These are phyloP conservation scores for Chimonanthus praecox DNA, from an alignment of 164 flowering plant genomes.

Conservation along the genomic window DNA sequence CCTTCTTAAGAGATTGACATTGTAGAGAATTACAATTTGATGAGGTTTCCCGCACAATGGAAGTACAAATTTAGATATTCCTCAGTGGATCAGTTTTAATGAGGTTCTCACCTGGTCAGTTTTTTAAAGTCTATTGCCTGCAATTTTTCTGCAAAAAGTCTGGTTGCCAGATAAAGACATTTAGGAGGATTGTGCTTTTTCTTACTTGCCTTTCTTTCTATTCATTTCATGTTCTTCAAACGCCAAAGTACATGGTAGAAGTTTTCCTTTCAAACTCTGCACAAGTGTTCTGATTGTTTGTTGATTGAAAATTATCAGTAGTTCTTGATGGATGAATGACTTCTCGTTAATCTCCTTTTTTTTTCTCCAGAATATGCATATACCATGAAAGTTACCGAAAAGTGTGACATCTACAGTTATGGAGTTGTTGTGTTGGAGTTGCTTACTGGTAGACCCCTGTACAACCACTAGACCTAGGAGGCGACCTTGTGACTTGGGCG, in stretches of 20 bases:
- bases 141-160: background rate
- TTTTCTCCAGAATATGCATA: constrained; percentile 80
- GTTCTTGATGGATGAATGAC: background rate
- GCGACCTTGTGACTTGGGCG: constrained; percentile 81
- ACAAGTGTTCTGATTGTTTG: background rate
- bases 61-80: no score
- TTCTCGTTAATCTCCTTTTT: background rate
- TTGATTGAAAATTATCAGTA: background rate
- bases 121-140: background rate
- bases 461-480: constrained; percentile 83
- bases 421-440: constrained; percentile 95
- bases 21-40: no score
- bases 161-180: background rate
- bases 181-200: background rate
- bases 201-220: background rate
- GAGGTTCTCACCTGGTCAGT: background rate
- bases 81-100: no score
- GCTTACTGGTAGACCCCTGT: constrained; percentile 88
- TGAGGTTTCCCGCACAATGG: no score
- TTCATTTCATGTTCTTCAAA: background rate
- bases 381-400: constrained; percentile 94
- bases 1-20: no score
- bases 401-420: constrained; percentile 89
- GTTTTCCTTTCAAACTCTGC: background rate
- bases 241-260: background rate